phyloP scores from a whole-genome alignment of 1,139 yeast genomes.

The Zygoascus sp. region DNA sequence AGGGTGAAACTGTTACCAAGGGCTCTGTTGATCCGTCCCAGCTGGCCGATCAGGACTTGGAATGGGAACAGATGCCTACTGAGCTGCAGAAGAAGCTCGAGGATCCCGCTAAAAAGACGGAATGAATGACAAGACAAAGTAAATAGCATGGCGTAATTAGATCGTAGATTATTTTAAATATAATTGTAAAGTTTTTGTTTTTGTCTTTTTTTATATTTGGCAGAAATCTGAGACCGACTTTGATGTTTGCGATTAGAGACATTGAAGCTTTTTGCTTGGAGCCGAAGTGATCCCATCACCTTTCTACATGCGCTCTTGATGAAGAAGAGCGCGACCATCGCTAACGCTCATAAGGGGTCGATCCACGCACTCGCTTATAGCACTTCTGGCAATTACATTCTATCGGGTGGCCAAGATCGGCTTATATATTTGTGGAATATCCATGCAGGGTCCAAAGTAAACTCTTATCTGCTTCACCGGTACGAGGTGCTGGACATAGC shows the following conservation, averaged over 20 bases:
- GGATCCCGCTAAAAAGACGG: neutral
- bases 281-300: neutral
- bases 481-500: conserved; percentile 34
- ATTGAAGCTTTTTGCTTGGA: too few relatives aligned
- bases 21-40: conserved; percentile 24
- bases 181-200: neutral
- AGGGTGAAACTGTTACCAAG: conserved; percentile 70
- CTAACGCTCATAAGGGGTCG: conserved; percentile 27
- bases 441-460: conserved; percentile 23
- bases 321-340: conserved; percentile 9
- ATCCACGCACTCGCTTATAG: conserved; percentile 32
- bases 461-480: conserved; percentile 31
- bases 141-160: neutral
- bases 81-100: conserved; percentile 18
- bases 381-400: conserved; percentile 30
- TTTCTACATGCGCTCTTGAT: conserved; percentile 3
- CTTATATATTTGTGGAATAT: conserved; percentile 33
- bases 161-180: neutral
- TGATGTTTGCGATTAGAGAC: too few relatives aligned
- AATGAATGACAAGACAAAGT: neutral
- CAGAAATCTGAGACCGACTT: too few relatives aligned
- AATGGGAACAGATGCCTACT: conserved; percentile 25
- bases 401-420: conserved; percentile 36
- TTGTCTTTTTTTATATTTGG: too few relatives aligned
- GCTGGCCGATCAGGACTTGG: conserved; percentile 18